phyloP scores from a whole-genome alignment of 2,329 filamentous ascomycete genomes.

The Ceratocystiopsis minuta region DNA sequence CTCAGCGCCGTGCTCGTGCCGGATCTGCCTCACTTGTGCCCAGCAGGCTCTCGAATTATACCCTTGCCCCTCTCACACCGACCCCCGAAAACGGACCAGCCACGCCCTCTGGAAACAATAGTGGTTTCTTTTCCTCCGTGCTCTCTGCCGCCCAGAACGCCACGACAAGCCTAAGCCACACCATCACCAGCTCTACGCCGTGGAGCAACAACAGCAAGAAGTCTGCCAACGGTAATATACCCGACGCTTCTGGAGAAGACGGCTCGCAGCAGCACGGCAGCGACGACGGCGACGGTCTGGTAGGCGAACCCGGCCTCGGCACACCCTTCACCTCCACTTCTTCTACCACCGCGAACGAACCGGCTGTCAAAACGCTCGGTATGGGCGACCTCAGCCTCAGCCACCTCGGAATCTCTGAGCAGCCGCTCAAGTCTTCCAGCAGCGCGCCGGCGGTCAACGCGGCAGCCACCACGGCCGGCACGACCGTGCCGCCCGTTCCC shows the following conservation, averaged over 20 bases:
- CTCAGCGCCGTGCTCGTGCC: conserved; percentile 40
- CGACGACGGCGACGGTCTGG: conserved; percentile 13
- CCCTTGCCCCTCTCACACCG: conserved; percentile 55
- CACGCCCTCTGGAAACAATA: conserved; percentile 28
- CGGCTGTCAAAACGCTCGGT: conserved; percentile 76
- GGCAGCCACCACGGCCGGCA: conserved; percentile 17
- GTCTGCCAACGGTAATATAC: conserved; percentile 7
- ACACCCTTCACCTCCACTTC: conserved; percentile 15
- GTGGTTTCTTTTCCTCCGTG: conserved; percentile 84
- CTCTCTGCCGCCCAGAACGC: conserved; percentile 88
- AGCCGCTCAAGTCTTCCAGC: background rate
- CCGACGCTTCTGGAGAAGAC: too few species aligned
- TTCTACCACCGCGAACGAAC: conserved; percentile 38
- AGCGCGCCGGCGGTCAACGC: background rate
- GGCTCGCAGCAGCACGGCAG: background rate
- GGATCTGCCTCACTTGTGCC: conserved; percentile 41
- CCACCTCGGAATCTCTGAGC: conserved; percentile 61
- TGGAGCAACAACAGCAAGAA: conserved; percentile 19
- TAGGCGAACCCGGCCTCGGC: conserved; percentile 22
- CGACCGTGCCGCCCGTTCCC: background rate
- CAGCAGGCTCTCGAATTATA: conserved; percentile 73
- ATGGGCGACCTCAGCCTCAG: conserved; percentile 77
- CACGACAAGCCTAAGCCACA: conserved; percentile 55
- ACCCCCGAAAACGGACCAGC: conserved; percentile 46
- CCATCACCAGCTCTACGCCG: conserved; percentile 50